Evolutionary conservation across 2,329 filamentous ascomycete species (phyloP).

Genomic region (Pseudofabraea citricarpa): DNA sequence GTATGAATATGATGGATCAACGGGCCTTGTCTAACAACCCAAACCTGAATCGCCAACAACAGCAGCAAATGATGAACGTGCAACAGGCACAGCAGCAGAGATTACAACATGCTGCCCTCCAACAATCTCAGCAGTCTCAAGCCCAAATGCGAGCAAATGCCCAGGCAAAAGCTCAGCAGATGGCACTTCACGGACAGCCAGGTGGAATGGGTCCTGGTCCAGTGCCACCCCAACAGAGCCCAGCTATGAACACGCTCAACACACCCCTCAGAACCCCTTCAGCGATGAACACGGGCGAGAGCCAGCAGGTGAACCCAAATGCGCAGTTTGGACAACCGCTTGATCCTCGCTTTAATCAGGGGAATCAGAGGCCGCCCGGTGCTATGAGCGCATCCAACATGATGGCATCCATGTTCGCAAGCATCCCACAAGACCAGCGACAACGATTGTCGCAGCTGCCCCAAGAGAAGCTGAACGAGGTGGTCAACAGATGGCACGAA

Average conservation of each 20-base stretch:
- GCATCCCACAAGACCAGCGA: slow-evolving; percentile 43
- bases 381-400: slow-evolving; percentile 30
- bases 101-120: slow-evolving; percentile 15
- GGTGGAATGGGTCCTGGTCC: slow-evolving; percentile 44
- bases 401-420: slow-evolving; percentile 34
- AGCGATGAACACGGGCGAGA: slow-evolving; percentile 22
- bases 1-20: slow-evolving; percentile 23
- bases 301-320: slow-evolving; percentile 37
- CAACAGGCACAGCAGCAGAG: slow-evolving; percentile 15
- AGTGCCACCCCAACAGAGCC: slow-evolving; percentile 51
- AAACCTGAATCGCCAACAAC: slow-evolving; percentile 19
- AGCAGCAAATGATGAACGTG: slow-evolving; percentile 18
- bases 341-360: slow-evolving; percentile 50
- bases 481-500: slow-evolving; percentile 45
- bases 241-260: slow-evolving; percentile 53
- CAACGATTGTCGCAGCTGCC: slow-evolving; percentile 38
- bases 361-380: slow-evolving; percentile 37
- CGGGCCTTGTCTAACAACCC: slow-evolving; percentile 17
- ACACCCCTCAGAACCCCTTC: slow-evolving; percentile 39
- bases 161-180: slow-evolving; percentile 39
- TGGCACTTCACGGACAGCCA: slow-evolving; percentile 47
- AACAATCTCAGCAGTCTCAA: slow-evolving; percentile 21
- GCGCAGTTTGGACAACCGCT: slow-evolving; percentile 45
- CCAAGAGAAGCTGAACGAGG: slow-evolving; percentile 46
- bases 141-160: slow-evolving; percentile 20